These are phyloP conservation scores for Erysimum pusillum DNA, from an alignment of 441 rosid genomes.

Conservation along the genomic window DNA sequence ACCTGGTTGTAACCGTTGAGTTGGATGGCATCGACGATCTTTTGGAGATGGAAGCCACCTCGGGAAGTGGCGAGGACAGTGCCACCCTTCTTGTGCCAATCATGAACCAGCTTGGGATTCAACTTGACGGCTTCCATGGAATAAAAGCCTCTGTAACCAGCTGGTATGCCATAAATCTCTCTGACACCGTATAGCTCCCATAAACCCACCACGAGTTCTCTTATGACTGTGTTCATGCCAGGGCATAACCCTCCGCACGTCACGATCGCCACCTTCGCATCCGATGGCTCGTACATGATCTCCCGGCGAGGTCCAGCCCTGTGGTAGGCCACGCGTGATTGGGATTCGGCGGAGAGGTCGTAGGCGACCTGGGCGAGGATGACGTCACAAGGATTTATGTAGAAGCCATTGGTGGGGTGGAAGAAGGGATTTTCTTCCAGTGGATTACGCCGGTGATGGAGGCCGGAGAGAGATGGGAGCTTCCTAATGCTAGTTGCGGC, in stretches of 20 bases:
- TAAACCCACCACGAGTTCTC: conserved; percentile 86
- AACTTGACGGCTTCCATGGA: conserved; percentile 60
- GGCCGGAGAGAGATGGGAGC: conserved; percentile 55
- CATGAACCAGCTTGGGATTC: conserved; percentile 68
- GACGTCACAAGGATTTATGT: conserved; percentile 63
- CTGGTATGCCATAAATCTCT: conserved; percentile 69
- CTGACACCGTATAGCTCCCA: conserved; percentile 88
- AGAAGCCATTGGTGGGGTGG: conserved; percentile 71
- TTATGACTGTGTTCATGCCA: conserved; percentile 84
- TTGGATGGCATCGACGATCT: conserved; percentile 78
- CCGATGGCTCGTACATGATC: conserved; percentile 57
- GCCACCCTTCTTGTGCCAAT: conserved; percentile 83
- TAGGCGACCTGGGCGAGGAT: conserved; percentile 70
- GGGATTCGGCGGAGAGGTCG: conserved; percentile 36
- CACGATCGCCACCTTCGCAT: conserved; percentile 73
- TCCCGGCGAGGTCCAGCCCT: conserved; percentile 79
- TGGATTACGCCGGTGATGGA: conserved; percentile 60
- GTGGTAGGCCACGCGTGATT: conserved; percentile 55
- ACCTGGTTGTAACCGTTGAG: conserved; percentile 73
- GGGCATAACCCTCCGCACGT: conserved; percentile 96
- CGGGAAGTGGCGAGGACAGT: conserved; percentile 82
- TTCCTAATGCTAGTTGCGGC: conserved; percentile 45
- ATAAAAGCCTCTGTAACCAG: conserved; percentile 91
- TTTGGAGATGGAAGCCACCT: conserved; percentile 74
- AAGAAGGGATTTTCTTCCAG: conserved; percentile 65